Conservation (phyloP, 148 eudicot genomes). For the Dianthus caryophyllus region DNA sequence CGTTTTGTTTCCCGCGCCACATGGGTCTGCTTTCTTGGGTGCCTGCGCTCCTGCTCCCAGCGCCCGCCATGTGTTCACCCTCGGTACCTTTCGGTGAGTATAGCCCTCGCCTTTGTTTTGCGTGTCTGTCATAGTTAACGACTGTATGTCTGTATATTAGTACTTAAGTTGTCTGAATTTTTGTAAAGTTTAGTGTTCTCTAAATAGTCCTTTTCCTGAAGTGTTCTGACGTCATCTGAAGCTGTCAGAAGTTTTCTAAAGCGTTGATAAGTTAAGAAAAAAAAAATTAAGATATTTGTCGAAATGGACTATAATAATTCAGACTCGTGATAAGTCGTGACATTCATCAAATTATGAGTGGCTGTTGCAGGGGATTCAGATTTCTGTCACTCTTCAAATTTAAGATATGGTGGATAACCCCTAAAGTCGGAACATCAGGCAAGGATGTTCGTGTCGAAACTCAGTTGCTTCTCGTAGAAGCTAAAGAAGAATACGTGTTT, state of each 20-base stretch:
- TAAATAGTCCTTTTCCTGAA: too few species aligned
- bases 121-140: too few species aligned
- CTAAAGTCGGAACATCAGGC: constrained; percentile 41
- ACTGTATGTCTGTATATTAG: too few species aligned
- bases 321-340: too few species aligned
- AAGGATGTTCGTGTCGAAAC: constrained; percentile 42
- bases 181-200: too few species aligned
- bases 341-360: constrained; percentile 1
- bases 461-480: constrained; percentile 41
- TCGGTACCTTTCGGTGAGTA: constrained; percentile 31
- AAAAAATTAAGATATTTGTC: too few species aligned
- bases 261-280: too few species aligned
- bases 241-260: too few species aligned
- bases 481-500: constrained; percentile 18
- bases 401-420: constrained; percentile 65
- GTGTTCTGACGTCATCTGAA: too few species aligned
- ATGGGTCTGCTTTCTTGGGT: constrained; percentile 33
- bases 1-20: constrained; percentile 22
- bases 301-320: too few species aligned
- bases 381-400: constrained; percentile 39
- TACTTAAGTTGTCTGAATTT: too few species aligned
- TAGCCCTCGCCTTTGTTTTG: too few species aligned
- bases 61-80: constrained; percentile 36
- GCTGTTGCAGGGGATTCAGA: constrained; percentile 32
- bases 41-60: constrained; percentile 22